phyloP scores from a whole-genome alignment of 73 alveolate species.

The Loxodes magnus region DNA sequence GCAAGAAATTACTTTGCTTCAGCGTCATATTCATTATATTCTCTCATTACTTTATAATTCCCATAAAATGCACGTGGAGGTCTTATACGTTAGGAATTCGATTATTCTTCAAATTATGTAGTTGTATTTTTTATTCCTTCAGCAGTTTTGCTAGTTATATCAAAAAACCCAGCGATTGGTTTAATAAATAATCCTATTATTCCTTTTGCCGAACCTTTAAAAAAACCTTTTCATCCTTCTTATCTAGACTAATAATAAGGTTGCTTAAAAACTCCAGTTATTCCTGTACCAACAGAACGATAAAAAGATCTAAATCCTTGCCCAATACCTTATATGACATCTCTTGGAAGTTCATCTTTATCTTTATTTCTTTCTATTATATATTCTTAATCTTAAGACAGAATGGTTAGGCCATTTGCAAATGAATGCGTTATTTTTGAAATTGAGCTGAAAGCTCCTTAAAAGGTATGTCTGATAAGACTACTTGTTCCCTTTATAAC shows the following conservation, averaged over 20 bases:
- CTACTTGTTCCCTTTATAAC: slow-evolving; percentile 79
- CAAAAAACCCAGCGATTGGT: slow-evolving; percentile 75
- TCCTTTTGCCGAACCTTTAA: slow-evolving; percentile 69
- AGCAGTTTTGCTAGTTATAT: slow-evolving; percentile 92
- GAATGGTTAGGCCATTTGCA: slow-evolving; percentile 57
- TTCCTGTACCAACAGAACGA: slow-evolving; percentile 58
- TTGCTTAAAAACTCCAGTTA: slow-evolving; percentile 53
- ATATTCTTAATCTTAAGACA: slow-evolving; percentile 70
- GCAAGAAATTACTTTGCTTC: slow-evolving; percentile 7
- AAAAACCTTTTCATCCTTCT: slow-evolving; percentile 48
- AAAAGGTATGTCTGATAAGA: slow-evolving; percentile 74
- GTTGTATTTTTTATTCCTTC: slow-evolving; percentile 96
- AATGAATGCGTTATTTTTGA: slow-evolving; percentile 73
- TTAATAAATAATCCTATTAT: slow-evolving; percentile 64
- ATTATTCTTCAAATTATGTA: too few relatives aligned
- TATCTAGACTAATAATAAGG: slow-evolving; percentile 66
- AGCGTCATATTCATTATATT: slow-evolving; percentile 54
- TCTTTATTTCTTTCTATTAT: slow-evolving; percentile 64
- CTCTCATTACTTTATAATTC: slow-evolving; percentile 37
- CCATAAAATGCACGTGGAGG: slow-evolving; percentile 88
- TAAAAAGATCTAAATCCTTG: slow-evolving; percentile 60
- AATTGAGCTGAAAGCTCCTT: slow-evolving; percentile 83
- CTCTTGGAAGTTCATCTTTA: slow-evolving; percentile 88
- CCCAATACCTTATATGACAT: slow-evolving; percentile 94
- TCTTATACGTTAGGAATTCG: slow-evolving; percentile 57